phyloP scores from a whole-genome alignment of 768 basidiomycete genomes.

The Trametes villosa region DNA sequence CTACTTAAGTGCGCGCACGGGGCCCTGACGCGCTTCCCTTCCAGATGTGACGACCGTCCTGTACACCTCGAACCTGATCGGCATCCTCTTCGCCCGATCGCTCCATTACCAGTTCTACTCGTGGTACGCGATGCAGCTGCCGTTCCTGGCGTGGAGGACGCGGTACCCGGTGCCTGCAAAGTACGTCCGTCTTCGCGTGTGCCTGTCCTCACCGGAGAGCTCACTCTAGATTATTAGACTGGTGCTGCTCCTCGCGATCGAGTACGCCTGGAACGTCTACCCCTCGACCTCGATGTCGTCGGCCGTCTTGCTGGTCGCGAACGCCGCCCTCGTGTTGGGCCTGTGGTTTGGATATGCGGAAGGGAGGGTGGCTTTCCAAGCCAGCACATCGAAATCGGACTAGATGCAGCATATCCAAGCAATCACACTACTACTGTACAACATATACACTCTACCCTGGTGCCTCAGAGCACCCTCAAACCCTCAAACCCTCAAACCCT shows the following conservation, averaged over 20 bases:
- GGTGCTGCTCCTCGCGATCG: slow-evolving; percentile 60
- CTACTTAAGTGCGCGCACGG: background rate
- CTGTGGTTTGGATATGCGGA: slow-evolving; percentile 55
- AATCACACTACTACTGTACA: background rate
- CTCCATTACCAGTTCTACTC: slow-evolving; percentile 98
- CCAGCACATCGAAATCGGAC: background rate
- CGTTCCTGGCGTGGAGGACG: slow-evolving; percentile 80
- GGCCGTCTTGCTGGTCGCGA: slow-evolving; percentile 51
- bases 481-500: slow-evolving; percentile 35
- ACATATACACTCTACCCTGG: background rate
- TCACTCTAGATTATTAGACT: slow-evolving; percentile 48
- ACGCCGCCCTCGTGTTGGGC: slow-evolving; percentile 57
- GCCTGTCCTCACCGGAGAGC: too few relatives aligned
- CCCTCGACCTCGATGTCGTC: slow-evolving; percentile 80
- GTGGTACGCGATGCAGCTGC: slow-evolving; percentile 94
- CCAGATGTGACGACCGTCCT: slow-evolving; percentile 62
- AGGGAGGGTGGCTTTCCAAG: slow-evolving; percentile 29
- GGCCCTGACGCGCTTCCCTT: slow-evolving; percentile 17
- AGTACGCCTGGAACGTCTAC: slow-evolving; percentile 89
- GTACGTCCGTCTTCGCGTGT: slow-evolving; percentile 44
- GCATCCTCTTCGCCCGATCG: slow-evolving; percentile 90
- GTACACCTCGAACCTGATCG: slow-evolving; percentile 91
- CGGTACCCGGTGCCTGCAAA: slow-evolving; percentile 62
- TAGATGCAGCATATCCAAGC: background rate
- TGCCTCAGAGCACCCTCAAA: background rate